Evolutionary conservation across 2,329 filamentous ascomycete genomes (phyloP), one percentile per base, ranked within the genome.

Genomic region (Neophaeococcomyces mojaviensis): DNA sequence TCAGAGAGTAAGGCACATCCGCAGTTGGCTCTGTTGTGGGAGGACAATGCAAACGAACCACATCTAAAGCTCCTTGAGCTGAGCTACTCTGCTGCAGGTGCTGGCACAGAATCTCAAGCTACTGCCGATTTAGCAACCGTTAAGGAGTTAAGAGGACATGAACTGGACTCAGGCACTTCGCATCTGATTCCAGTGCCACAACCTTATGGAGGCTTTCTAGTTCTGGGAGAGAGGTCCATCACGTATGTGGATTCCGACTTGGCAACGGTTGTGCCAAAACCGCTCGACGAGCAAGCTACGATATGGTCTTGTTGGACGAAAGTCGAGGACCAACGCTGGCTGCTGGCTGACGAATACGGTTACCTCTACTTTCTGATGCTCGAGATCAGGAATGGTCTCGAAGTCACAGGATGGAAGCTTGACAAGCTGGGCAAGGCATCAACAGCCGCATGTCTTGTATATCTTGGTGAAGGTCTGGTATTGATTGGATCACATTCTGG

Each of bases 401-500:
- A 79, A 4, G 86, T 96, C 0, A 78, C 77, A 12, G 78, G 78
- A 18, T 85, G 94, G 74, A 77, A 81, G 44, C 72, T 96, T 16
- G 75, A 79, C 41, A 68, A 74, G 18, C 73, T 94, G 16, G 80
- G 79, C 3, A 65, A 64, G 39, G 89, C 84, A 0, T 87, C 88
- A 12, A 78, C 86, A 54, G 86, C 90, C 8, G 84, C 82, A 5
- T 80, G 75, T 12, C 68, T 98, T 35, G 81, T 94, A 0, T 92
- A 94, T 59, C 72, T 96, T 52, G 81, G 81, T 22, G 71, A 77
- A 32, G 78, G 82, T 0, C 71, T 84, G 38, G 71, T 96, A 10
- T 97, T 94, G 61, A 74, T 98, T 33, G 92, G 86, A 9, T 96
- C 90, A 1, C 89, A 96, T 62, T 85, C 92, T 57, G 90, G 90